phyloP scores from a whole-genome alignment of 345 rosid genomes.

The Salix brachista region DNA sequence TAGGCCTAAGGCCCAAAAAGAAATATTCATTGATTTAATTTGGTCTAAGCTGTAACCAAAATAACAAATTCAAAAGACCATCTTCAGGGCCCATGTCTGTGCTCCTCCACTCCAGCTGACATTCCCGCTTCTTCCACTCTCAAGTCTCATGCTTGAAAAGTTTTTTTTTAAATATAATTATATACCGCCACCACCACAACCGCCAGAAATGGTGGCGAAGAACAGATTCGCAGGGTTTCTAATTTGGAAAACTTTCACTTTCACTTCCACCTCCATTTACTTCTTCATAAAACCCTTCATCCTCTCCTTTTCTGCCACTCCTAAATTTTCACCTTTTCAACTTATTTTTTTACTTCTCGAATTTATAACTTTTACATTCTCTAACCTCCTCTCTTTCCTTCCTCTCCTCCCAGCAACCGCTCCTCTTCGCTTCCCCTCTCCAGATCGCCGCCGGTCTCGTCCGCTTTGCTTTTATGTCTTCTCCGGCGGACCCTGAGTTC shows the following conservation, averaged over 20 bases:
- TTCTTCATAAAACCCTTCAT: conserved; percentile 42
- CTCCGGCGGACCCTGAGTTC: conserved; percentile 28
- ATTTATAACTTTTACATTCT: conserved; percentile 42
- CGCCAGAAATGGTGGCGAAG: conserved; percentile 40
- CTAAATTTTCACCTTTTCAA: conserved; percentile 15
- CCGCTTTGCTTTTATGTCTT: conserved; percentile 13
- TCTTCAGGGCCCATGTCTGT: neutral
- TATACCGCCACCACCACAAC: neutral
- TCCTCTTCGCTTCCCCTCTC: conserved; percentile 32
- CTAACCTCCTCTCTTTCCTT: conserved; percentile 32
- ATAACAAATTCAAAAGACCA: neutral
- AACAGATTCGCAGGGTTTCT: conserved; percentile 57
- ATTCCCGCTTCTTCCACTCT: neutral
- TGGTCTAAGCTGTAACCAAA: neutral
- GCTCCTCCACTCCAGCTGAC: neutral
- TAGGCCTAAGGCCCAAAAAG: neutral
- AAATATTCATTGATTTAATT: too few species aligned
- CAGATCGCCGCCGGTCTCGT: conserved; percentile 23
- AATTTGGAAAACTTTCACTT: conserved; percentile 71
- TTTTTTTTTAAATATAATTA: too few species aligned
- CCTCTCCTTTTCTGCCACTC: neutral
- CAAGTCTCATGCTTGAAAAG: too few species aligned
- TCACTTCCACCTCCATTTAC: conserved; percentile 51
- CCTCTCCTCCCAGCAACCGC: conserved; percentile 42
- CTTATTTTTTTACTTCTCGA: conserved; percentile 1